Evolutionary conservation across 1,139 yeast species (phyloP), one percentile per base, ranked within the genome.

Genomic region (Debaryomycetaceae sp.): DNA sequence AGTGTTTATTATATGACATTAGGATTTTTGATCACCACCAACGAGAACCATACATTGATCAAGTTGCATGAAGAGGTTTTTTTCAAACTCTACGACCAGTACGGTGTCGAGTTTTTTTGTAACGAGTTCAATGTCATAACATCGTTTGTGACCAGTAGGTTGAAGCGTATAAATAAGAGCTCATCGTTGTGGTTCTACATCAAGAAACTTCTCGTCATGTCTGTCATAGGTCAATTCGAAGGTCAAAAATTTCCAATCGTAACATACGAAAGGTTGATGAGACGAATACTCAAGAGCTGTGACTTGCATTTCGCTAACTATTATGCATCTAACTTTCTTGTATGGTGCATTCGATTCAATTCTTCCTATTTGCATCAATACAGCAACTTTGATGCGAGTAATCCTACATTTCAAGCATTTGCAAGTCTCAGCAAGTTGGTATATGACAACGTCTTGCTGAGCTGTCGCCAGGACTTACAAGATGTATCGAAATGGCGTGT

Each of bases 161-260:
- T 74, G 40, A 59, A 61, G 42, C 55, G 72, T 42, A 66, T 74
- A 47, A 74, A 74, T 50, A 74, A 74, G 54, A 72, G 76, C 53
- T 62, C 76, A 5, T 57, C 70, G 14, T 56, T 74, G n/a, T 74
- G 77, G 77, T 51, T 51, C 33, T 59, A 64, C 56, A 50, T 69
- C 41, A 66, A 67, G 45, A 66, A 69, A 48, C 47, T 70, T 36
- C 45, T 59, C 4, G 48, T 65, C 3, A 34, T 57, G 7, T 39
- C 57, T n/a, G 43, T 58, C 5, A 52, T 50, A 34, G 45, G 43
- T n/a, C 39, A 44, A 6, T 36, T 45, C 6, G n/a, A 40, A 8
- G 23, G 29, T 5, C 43, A 36, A 24, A 33, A 37, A 4, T 34
- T 23, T 14, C 31, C 23, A 9, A 23, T 11, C 0, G 11, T 24